Percentiles rank a stretch among this genome's conserved stretches.
Evolutionary conservation across 1,284 basidiomycete species (phyloP).

Genomic region (Sphagnurus paluster): DNA sequence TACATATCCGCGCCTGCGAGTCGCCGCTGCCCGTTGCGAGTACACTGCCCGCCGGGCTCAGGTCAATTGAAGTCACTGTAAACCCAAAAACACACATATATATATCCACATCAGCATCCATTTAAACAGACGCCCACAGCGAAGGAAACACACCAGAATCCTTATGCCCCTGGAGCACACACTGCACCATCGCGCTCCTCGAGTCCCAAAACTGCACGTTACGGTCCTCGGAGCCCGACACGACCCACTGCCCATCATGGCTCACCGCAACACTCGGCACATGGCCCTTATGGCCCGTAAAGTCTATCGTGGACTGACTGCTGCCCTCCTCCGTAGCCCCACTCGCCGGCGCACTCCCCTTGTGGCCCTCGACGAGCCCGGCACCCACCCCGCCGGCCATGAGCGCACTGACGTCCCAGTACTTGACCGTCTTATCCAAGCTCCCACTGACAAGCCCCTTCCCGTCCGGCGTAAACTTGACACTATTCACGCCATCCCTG

Average conservation of each 20-base stretch:
- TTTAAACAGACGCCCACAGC: constrained; percentile 3
- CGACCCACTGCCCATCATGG: constrained; percentile 85
- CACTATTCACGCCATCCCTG: constrained; percentile 83
- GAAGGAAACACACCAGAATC: constrained; percentile 61
- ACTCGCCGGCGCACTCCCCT: constrained; percentile 35
- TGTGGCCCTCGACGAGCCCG: constrained; percentile 33
- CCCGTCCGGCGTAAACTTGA: constrained; percentile 88
- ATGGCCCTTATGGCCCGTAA: constrained; percentile 88
- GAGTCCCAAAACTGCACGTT: constrained; percentile 91
- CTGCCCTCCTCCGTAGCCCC: constrained; percentile 27
- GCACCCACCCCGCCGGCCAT: constrained; percentile 20
- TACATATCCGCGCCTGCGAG: constrained; percentile 81
- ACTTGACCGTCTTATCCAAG: constrained; percentile 85
- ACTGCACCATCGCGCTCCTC: constrained; percentile 70
- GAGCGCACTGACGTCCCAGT: constrained; percentile 77
- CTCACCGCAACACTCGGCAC: constrained; percentile 80
- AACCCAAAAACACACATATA: neutral
- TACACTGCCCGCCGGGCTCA: constrained; percentile 72
- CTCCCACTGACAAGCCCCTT: constrained; percentile 79
- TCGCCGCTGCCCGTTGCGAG: constrained; percentile 89
- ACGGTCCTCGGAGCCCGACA: constrained; percentile 89
- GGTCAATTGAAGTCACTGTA: constrained; percentile 81
- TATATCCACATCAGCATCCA: neutral
- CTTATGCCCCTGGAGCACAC: constrained; percentile 89
- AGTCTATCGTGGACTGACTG: constrained; percentile 70